Conservation (phyloP, 2,329 filamentous ascomycete species). For the Colletotrichum nymphaeae region DNA sequence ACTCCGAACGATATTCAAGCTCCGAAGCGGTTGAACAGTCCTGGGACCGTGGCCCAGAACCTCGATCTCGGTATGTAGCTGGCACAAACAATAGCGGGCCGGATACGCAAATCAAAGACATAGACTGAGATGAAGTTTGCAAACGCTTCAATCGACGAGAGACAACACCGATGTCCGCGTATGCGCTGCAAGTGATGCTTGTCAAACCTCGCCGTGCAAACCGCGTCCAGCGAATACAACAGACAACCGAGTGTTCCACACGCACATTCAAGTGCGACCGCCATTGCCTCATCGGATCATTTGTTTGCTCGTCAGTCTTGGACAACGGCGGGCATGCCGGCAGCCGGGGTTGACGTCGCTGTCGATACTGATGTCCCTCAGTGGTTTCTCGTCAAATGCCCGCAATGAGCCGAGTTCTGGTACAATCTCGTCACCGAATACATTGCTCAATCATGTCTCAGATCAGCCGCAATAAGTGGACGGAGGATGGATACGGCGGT, state of each 20-base stretch:
- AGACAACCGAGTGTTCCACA: constrained; percentile 19
- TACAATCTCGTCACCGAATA: background rate
- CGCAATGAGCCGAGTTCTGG: background rate
- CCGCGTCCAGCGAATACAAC: constrained; percentile 6
- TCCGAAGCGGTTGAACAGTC: background rate
- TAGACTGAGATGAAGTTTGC: no score
- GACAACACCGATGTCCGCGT: background rate
- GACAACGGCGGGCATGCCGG: background rate
- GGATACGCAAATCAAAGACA: background rate
- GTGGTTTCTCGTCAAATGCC: background rate
- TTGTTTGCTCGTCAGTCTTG: constrained; percentile 8
- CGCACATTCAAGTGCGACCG: constrained; percentile 1
- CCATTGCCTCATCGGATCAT: background rate
- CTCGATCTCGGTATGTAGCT: constrained; percentile 17
- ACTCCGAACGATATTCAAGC: background rate
- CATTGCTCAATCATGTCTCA: constrained; percentile 17
- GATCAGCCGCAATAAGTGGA: background rate
- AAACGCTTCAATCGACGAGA: background rate
- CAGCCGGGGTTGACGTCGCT: constrained; percentile 1
- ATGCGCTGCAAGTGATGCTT: background rate
- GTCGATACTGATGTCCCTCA: background rate
- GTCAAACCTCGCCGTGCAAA: background rate
- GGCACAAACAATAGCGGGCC: background rate
- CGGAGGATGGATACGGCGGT: background rate
- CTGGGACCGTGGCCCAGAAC: background rate